Evolutionary conservation across 805 yeast genomes (phyloP).

Genomic region (Metschnikowia gruessii): DNA sequence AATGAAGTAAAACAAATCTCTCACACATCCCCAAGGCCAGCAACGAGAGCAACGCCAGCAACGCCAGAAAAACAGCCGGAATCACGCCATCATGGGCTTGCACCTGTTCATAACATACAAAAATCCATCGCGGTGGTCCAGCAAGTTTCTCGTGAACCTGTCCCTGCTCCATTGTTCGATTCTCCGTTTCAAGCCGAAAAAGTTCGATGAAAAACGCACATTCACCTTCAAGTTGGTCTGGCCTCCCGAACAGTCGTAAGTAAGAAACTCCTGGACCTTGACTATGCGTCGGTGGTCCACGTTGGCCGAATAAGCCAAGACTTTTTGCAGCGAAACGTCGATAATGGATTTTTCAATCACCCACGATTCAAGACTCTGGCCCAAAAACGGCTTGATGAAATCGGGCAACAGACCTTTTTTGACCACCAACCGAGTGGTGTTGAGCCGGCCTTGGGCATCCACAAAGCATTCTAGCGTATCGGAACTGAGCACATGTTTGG

Average conservation of each 20-base stretch:
- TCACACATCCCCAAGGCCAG: too few species aligned
- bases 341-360: constrained; percentile 75
- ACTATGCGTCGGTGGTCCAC: constrained; percentile 79
- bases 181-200: constrained; percentile 62
- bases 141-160: constrained; percentile 64
- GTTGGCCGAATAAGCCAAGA: constrained; percentile 75
- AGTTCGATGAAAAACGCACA: constrained; percentile 71
- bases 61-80: too few species aligned
- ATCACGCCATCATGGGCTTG: not conserved
- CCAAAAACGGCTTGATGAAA: constrained; percentile 75
- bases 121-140: constrained; percentile 68
- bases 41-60: too few species aligned
- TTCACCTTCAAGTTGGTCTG: constrained; percentile 50
- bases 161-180: constrained; percentile 81
- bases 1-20: not conserved
- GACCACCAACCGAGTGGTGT: constrained; percentile 68
- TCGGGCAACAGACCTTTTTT: constrained; percentile 79
- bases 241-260: constrained; percentile 37
- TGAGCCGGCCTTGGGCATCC: constrained; percentile 60
- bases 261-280: constrained; percentile 73
- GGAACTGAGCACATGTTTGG: constrained; percentile 77
- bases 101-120: constrained; percentile 70
- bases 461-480: constrained; percentile 68
- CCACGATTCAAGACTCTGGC: constrained; percentile 65
- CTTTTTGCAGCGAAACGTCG: constrained; percentile 52